Base-by-base conservation (phyloP, 768 basidiomycete genomes). In the Phlegmacium glaucopus region DNA sequence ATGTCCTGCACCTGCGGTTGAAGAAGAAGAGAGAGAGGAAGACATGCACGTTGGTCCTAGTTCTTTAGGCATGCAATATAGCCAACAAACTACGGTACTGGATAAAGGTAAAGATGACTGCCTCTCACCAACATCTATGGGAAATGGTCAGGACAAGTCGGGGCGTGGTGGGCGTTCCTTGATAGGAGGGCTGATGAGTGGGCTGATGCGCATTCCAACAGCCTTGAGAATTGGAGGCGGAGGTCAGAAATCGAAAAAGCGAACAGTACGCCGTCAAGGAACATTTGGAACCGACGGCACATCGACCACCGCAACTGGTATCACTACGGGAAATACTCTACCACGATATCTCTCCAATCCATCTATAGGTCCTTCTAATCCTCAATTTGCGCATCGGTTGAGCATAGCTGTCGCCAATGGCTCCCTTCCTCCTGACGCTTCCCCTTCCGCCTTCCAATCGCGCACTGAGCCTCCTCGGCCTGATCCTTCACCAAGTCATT, bases 321-420 rank as follows among this genome's bases (percentile, higher is more conserved):
- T 64, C 40, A 66, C 64, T 17, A 61, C 63, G 18, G 64, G 62
- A 5, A 70, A 64, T 58, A 60, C 63, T 2, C 56, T 67, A 13
- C 71, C 70, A n/a, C 50, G 61, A 45, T 72, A 72, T 35, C 63
- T 59, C 11, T 68, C 69, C 6, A 70, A 68, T 48, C 71, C 70
- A 16, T 61, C 69, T n/a, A 69, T 69, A 7, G 64, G 67, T 25
- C 67, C 66, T 9, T 64, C 67, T 4, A 63, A 63, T 32, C 59
- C 63, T 22, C 62, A 63, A 38, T 69, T 69, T 45, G 62, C 65
- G 5, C 63, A 67, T 40, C 55, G 64, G 28, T 45, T 63, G 37
- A 61, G 63, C 37, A 70, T 68, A 61, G 60, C 60, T 54, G 65
- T 55, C 39, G 60, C 44, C 51, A 68, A 54, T 45, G 57, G 57